Evolutionary conservation across 306 rosid genomes (phyloP).

Genomic region (Ziziphus jujuba): DNA sequence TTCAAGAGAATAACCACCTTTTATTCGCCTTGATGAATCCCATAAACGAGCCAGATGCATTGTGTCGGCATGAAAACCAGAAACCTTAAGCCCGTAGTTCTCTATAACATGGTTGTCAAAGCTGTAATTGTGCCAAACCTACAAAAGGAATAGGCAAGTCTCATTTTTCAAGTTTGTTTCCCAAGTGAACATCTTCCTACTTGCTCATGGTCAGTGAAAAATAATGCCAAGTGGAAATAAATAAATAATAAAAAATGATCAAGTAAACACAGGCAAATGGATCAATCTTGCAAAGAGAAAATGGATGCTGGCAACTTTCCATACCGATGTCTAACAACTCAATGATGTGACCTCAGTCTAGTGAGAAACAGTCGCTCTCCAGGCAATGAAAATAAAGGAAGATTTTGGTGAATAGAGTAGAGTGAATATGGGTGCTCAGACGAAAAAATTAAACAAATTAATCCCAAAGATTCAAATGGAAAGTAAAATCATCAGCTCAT

Average conservation of each 20-base stretch:
- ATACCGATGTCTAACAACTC: constrained; percentile 5
- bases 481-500: too few relatives aligned
- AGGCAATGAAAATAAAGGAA: not conserved
- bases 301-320: not conserved
- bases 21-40: constrained; percentile 84
- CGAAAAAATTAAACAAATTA: too few relatives aligned
- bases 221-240: not conserved
- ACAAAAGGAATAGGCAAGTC: constrained; percentile 31
- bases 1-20: constrained; percentile 96
- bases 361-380: constrained; percentile 4
- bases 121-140: constrained; percentile 99
- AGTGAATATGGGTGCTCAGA: not conserved
- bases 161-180: constrained; percentile 26
- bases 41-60: constrained; percentile 98
- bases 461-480: too few relatives aligned
- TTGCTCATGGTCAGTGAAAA: constrained; percentile 1
- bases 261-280: not conserved
- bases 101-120: constrained; percentile 87
- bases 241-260: not conserved
- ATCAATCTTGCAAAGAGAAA: not conserved
- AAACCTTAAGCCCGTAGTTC: constrained; percentile 83
- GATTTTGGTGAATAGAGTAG: too few relatives aligned
- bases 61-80: constrained; percentile 97
- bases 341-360: constrained; percentile 14
- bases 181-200: not conserved